These are phyloP conservation scores for Exophiala alcalophila DNA, from an alignment of 2,329 filamentous ascomycete genomes.

Conservation along the genomic window DNA sequence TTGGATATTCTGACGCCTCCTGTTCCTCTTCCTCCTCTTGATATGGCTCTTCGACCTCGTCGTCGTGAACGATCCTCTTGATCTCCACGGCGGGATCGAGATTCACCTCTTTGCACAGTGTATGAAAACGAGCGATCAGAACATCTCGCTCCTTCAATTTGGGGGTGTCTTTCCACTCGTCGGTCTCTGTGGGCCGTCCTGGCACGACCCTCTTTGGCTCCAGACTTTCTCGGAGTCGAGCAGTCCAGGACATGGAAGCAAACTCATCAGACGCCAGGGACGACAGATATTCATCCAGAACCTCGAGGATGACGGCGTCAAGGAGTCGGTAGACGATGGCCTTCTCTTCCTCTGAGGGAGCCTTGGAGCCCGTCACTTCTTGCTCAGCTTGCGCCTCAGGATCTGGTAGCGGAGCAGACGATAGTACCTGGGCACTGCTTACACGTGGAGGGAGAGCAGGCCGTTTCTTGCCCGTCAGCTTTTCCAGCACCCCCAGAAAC, in stretches of 20 bases:
- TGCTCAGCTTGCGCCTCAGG: slow-evolving; percentile 56
- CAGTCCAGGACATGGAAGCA: slow-evolving; percentile 42
- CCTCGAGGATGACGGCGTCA: slow-evolving; percentile 61
- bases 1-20: slow-evolving; percentile 30
- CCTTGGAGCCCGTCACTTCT: slow-evolving; percentile 45
- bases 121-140: slow-evolving; percentile 53
- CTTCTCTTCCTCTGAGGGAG: slow-evolving; percentile 48
- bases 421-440: slow-evolving; percentile 36
- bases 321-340: slow-evolving; percentile 54
- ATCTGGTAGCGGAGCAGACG: slow-evolving; percentile 46
- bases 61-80: slow-evolving; percentile 15
- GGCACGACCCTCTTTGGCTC: slow-evolving; percentile 53
- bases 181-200: slow-evolving; percentile 48
- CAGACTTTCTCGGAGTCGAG: slow-evolving; percentile 56
- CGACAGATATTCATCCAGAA: slow-evolving; percentile 57
- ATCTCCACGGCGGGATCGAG: slow-evolving; percentile 19
- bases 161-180: slow-evolving; percentile 51
- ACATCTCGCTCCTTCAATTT: slow-evolving; percentile 52
- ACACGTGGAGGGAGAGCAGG: slow-evolving; percentile 59
- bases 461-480: slow-evolving; percentile 55
- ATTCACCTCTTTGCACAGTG: slow-evolving; percentile 15
- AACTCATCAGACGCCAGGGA: slow-evolving; percentile 16
- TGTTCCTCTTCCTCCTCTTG: slow-evolving; percentile 18
- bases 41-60: slow-evolving; percentile 10
- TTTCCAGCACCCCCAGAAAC: slow-evolving; percentile 57